phyloP scores from a whole-genome alignment of 2,329 filamentous ascomycete species.

The Arachnopeziza araneosa region DNA sequence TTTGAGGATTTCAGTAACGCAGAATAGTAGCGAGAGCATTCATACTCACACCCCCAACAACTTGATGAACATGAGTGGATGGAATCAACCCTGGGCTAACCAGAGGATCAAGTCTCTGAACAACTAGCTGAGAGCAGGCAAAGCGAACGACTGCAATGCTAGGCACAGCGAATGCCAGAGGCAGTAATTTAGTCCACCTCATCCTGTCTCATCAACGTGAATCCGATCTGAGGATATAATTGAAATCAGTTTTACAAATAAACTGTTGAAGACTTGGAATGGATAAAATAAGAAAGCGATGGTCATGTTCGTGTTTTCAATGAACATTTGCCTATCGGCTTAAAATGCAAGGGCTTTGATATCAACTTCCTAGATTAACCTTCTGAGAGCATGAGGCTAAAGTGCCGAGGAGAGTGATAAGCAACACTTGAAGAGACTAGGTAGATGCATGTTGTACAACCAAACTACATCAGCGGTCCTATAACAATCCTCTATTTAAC shows the following conservation, averaged over 20 bases:
- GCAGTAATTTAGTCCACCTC: neutral
- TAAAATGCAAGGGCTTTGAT: too few species aligned
- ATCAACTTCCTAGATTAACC: too few species aligned
- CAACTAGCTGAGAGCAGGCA: neutral
- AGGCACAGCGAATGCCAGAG: neutral
- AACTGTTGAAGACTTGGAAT: neutral
- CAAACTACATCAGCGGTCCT: too few species aligned
- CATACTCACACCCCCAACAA: conserved; percentile 2
- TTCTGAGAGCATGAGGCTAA: too few species aligned
- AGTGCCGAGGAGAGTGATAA: too few species aligned
- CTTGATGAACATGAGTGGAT: conserved; percentile 28
- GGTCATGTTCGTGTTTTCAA: too few species aligned
- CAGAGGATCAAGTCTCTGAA: neutral
- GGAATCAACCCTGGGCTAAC: neutral
- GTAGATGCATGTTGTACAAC: too few species aligned
- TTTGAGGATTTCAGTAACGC: neutral
- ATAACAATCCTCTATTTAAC: too few species aligned
- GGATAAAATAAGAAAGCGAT: neutral
- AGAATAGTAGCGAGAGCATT: neutral
- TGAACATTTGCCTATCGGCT: too few species aligned
- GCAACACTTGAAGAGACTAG: too few species aligned
- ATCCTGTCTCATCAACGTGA: neutral
- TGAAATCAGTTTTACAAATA: neutral
- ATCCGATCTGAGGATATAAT: neutral
- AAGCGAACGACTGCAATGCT: neutral